Evolutionary conservation across 2,329 filamentous ascomycete genomes (phyloP).

Genomic region (Dothideomycetes sp.): DNA sequence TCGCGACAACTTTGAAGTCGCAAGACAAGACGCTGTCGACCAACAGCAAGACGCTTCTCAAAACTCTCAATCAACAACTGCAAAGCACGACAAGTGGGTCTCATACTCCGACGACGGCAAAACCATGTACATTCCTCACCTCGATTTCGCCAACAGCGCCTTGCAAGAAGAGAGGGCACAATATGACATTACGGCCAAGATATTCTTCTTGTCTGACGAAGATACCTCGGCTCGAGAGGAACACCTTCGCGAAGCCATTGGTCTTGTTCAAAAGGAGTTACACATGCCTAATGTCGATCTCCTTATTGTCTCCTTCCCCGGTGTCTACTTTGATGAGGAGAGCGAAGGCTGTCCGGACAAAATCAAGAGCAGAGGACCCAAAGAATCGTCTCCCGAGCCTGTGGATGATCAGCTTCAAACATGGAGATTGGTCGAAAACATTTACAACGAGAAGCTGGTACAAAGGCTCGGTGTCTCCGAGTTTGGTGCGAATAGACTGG

Average conservation of each 20-base stretch:
- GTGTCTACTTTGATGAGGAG: conserved; percentile 85
- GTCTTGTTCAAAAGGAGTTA: conserved; percentile 71
- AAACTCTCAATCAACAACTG: conserved; percentile 15
- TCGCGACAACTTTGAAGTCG: conserved; percentile 60
- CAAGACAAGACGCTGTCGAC: conserved; percentile 10
- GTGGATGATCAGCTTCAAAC: conserved; percentile 58
- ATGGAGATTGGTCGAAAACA: conserved; percentile 58
- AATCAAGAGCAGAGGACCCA: conserved; percentile 28
- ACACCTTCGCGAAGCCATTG: conserved; percentile 69
- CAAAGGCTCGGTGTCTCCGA: conserved; percentile 76
- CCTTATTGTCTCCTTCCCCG: conserved; percentile 86
- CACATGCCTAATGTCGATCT: conserved; percentile 69
- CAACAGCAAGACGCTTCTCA: neutral
- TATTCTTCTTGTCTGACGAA: conserved; percentile 74
- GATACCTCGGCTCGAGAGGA: conserved; percentile 42
- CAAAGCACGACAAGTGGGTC: conserved; percentile 56
- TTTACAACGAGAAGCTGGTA: conserved; percentile 64
- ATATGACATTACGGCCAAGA: conserved; percentile 91
- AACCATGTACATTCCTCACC: conserved; percentile 64
- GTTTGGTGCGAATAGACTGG: conserved; percentile 76
- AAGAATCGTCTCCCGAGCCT: conserved; percentile 44
- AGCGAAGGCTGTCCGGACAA: conserved; percentile 69
- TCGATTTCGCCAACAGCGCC: conserved; percentile 61
- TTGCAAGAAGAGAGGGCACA: conserved; percentile 71
- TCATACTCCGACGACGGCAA: conserved; percentile 41